Evolutionary conservation across 2,329 filamentous ascomycete species (phyloP), one percentile per base, ranked within the genome.

Genomic region (Trichoderma semiorbis): DNA sequence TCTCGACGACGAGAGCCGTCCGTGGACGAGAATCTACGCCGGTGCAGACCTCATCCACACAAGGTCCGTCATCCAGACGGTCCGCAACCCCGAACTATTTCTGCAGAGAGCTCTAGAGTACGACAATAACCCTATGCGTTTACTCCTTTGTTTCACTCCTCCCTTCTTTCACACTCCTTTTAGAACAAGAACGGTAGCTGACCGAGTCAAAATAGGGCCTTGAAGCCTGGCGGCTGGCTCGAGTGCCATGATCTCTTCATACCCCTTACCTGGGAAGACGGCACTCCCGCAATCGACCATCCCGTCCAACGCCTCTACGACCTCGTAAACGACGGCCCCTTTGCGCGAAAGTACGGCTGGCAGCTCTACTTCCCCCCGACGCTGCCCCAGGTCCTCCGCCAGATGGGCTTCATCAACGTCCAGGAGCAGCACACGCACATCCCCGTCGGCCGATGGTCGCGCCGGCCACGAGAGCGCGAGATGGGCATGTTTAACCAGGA

Each of bases 1-100:
- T 55, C 75, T 82, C 11, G 80, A 82, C 69, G 80, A 81, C 69
- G 78, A 81, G 26, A 77, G 76, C 69, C 79, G 78, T 8, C 77
- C 78, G 8, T 81, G 80, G 80, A 80, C 79, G 3, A 80, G 73
- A 30, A 80, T 81, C 18, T 83, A 83, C 65, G 72, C 72, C 28
- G 75, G 78, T 57, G 77, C 88, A 74, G 87, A 90, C 75, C 84
- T 86, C 71, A 85, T 90, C 58, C 87, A 89, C 75, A 78, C 84
- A 26, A 82, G 88, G 61, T 83, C 86, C 26, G 80, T 90, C 76
- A 81, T 84, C 7, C 84, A 84, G 26, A 85, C 84, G 34, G 83
- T 90, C 58, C 79, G 82, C 16, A 80, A 89, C 75, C 89, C 87
- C 78, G 80, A 81, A 4, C 79, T 79, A 26, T 78, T 90, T 61